These are phyloP conservation scores for Letharia columbiana DNA, from an alignment of 495 filamentous ascomycete genomes.

Conservation along the genomic window DNA sequence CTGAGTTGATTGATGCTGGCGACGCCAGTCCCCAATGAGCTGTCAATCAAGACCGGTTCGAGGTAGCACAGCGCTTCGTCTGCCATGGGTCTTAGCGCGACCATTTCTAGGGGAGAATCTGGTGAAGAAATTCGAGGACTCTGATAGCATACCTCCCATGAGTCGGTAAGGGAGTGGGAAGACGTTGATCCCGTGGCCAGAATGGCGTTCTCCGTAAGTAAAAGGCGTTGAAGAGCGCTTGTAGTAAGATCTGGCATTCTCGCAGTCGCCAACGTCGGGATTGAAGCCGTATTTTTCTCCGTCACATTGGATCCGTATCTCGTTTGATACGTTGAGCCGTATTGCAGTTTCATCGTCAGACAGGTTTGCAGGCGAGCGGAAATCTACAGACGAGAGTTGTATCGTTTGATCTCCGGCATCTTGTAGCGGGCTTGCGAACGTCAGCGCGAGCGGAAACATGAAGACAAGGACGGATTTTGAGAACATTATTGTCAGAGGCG, in stretches of 20 bases:
- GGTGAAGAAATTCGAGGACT: background rate
- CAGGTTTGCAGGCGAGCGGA: background rate
- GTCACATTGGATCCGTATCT: background rate
- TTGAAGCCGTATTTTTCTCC: conserved; percentile 5
- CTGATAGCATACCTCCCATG: background rate
- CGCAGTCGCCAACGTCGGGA: background rate
- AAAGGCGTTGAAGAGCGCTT: background rate
- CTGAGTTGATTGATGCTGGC: conserved; percentile 1
- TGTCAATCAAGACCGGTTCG: background rate
- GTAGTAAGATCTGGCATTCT: background rate
- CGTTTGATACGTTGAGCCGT: background rate
- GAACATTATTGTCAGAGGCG: background rate
- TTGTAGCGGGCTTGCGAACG: background rate
- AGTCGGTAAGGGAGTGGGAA: background rate
- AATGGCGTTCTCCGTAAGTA: conserved; percentile 1
- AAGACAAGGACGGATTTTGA: background rate
- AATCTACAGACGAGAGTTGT: background rate
- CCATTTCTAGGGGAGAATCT: background rate
- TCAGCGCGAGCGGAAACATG: background rate
- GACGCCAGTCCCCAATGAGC: background rate
- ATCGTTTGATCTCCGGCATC: background rate
- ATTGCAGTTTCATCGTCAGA: background rate
- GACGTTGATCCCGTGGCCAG: background rate
- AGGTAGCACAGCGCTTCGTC: background rate
- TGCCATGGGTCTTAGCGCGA: background rate